Evolutionary conservation across 2,329 filamentous ascomycete species (phyloP).

Genomic region (Aspergillus sp.): DNA sequence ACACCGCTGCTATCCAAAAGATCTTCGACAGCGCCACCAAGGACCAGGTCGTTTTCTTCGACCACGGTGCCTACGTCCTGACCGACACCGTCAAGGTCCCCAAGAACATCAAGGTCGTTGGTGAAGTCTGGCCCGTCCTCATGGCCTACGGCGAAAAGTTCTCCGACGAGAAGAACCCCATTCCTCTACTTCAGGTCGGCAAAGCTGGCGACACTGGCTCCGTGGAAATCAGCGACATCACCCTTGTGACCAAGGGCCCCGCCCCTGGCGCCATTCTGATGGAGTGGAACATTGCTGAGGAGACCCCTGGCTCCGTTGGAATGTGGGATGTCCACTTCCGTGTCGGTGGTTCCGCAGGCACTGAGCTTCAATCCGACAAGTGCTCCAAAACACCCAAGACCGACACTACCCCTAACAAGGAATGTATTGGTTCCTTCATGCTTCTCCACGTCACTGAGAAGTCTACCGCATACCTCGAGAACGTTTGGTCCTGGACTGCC

Average conservation of each 20-base stretch:
- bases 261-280: slow-evolving; percentile 86
- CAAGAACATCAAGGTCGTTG: slow-evolving; percentile 80
- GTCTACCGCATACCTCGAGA: slow-evolving; percentile 76
- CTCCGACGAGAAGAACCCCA: slow-evolving; percentile 70
- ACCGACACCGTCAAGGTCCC: slow-evolving; percentile 61
- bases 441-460: slow-evolving; percentile 56
- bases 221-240: slow-evolving; percentile 84
- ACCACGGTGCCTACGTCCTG: slow-evolving; percentile 64
- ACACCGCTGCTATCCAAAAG: slow-evolving; percentile 79
- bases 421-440: slow-evolving; percentile 73
- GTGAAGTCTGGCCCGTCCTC: slow-evolving; percentile 88
- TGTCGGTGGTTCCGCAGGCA: slow-evolving; percentile 82
- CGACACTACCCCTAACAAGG: slow-evolving; percentile 60
- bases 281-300: slow-evolving; percentile 80
- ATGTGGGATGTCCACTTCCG: slow-evolving; percentile 98
- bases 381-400: slow-evolving; percentile 74
- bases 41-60: slow-evolving; percentile 64
- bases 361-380: slow-evolving; percentile 73
- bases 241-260: slow-evolving; percentile 80
- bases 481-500: slow-evolving; percentile 85
- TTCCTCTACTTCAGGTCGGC: slow-evolving; percentile 83
- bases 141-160: slow-evolving; percentile 78
- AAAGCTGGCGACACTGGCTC: slow-evolving; percentile 71
- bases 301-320: slow-evolving; percentile 65
- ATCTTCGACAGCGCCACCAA: slow-evolving; percentile 66